Evolutionary conservation across 768 basidiomycete species (phyloP), one percentile per base, ranked within the genome.

Genomic region (Saitozyma podzolica): DNA sequence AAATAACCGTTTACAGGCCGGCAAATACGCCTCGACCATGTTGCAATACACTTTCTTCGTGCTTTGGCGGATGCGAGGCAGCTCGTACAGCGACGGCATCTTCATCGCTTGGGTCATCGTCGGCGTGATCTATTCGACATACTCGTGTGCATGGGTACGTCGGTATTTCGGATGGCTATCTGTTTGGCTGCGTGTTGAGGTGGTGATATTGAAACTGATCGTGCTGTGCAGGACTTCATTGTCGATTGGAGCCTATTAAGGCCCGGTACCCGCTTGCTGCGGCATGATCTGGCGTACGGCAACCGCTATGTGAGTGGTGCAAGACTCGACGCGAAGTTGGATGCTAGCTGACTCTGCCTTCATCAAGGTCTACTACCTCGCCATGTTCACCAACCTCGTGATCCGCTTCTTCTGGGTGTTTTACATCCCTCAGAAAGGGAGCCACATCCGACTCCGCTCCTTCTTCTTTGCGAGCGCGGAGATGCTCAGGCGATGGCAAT

Each of bases 201-300:
- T 40, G 47, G 40, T 57, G 39, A n/a, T 51, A 40, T 29, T 29
- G 29, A 29, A 50, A 45, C 69, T 89, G 90, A 91, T 92, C 67
- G 74, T 90, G 42, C 70, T 2, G 29, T 88, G 55, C 66, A 91
- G 92, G 92, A 96, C 70, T 77, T 92, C 40, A 73, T 88, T 9
- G 89, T 94, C 86, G 95, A 98, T 77, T 97, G 95, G 95, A 91
- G 89, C 1, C 75, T 98, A 50, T 81, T 92, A 49, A 83, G 85
- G 60, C 82, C 84, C 69, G 63, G 70, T 40, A 82, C 89, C 65
- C 84, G 81, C 17, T 81, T 90, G 47, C 83, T 98, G 3, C 86
- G 96, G 16, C 78, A 82, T 5, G 90, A 94, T 43, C 80, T 95
- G 40, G 81, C 90, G 2, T 97, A 93, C 76, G 81, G 83, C 7